phyloP scores from a whole-genome alignment of 192 early-diverging fungal species.

The Coemansia sp. region DNA sequence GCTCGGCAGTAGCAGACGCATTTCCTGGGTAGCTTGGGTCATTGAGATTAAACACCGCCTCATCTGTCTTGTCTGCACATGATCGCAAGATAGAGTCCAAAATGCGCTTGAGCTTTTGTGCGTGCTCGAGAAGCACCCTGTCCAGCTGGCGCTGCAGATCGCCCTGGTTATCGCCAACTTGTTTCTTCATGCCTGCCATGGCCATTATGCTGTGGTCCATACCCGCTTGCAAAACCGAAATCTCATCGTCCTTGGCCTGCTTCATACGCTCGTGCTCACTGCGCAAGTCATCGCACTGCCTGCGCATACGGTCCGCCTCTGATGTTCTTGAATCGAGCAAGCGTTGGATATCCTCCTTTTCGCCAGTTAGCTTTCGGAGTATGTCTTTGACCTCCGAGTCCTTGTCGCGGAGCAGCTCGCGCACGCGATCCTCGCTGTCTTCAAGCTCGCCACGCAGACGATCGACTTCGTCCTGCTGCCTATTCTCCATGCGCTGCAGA shows the following conservation, averaged over 20 bases:
- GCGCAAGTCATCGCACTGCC: conserved; percentile 42
- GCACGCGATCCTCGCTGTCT: conserved; percentile 72
- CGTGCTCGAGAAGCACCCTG: conserved; percentile 63
- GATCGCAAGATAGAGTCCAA: conserved; percentile 84
- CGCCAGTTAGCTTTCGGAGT: conserved; percentile 75
- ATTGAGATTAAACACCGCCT: conserved; percentile 85
- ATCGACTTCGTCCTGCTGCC: conserved; percentile 80
- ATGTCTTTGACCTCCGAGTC: conserved; percentile 82
- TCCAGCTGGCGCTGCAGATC: conserved; percentile 67
- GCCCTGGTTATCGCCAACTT: conserved; percentile 46
- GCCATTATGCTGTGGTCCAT: conserved; percentile 79
- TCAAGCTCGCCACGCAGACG: conserved; percentile 77
- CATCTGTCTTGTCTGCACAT: conserved; percentile 85
- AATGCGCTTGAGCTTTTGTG: conserved; percentile 70
- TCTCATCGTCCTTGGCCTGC: conserved; percentile 73
- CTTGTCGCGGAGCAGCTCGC: conserved; percentile 76
- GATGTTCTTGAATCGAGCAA: conserved; percentile 41
- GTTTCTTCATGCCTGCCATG: conserved; percentile 70
- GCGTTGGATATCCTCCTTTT: conserved; percentile 80
- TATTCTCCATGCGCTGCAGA: conserved; percentile 72
- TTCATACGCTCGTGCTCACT: conserved; percentile 38
- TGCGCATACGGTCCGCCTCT: conserved; percentile 46
- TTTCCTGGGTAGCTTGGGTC: conserved; percentile 80
- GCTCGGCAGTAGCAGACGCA: conserved; percentile 85
- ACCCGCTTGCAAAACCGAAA: conserved; percentile 72